These are phyloP conservation scores for Neurospora crassa DNA, from an alignment of 2,329 filamentous ascomycete genomes.

Conservation along the genomic window DNA sequence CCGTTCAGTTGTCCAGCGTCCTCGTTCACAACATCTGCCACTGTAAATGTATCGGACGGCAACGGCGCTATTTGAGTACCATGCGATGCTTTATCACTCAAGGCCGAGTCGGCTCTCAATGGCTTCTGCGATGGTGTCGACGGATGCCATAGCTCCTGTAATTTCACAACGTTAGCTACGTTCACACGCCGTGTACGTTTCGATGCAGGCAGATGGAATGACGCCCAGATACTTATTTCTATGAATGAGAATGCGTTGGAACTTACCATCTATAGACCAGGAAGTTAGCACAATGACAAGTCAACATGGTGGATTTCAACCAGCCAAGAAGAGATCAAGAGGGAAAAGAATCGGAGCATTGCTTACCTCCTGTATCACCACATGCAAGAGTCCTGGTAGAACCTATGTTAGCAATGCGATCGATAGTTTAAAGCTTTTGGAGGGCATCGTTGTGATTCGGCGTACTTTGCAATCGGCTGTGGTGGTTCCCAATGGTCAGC, in stretches of 20 bases:
- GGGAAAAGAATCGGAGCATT: no score
- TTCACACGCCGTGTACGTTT: neutral
- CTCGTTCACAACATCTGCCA: neutral
- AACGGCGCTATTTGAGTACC: neutral
- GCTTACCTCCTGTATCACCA: constrained; percentile 46
- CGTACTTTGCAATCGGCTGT: constrained; percentile 24
- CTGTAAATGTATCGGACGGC: neutral
- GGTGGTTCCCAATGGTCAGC: neutral
- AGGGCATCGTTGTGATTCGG: no score
- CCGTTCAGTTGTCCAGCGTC: no score
- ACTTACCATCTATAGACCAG: neutral
- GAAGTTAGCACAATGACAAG: neutral
- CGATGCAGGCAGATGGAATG: neutral
- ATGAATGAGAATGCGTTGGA: neutral
- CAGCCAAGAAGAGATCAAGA: neutral
- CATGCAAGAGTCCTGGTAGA: constrained; percentile 55
- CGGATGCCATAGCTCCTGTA: constrained; percentile 19
- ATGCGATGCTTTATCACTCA: neutral
- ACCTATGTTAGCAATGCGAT: neutral
- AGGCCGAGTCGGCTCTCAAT: constrained; percentile 46
- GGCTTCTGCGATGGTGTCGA: constrained; percentile 23
- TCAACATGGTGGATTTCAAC: neutral
- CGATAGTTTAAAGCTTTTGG: neutral
- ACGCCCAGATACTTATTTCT: neutral
- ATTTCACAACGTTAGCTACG: neutral